phyloP scores from a whole-genome alignment of 192 early-diverging fungal species.

The Coemansia furcata region DNA sequence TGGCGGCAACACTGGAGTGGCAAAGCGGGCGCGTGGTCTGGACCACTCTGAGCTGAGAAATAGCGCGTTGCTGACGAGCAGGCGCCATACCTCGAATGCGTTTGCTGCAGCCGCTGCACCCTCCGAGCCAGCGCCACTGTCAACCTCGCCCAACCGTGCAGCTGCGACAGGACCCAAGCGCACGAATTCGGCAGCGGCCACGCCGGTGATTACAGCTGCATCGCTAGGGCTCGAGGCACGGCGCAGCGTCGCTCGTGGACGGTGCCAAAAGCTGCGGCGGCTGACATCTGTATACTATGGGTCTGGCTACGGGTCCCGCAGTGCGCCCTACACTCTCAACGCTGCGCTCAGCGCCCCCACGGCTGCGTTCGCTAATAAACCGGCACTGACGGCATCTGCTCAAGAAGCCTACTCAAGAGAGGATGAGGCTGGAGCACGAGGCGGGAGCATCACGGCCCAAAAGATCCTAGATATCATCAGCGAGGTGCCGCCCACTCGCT shows the following conservation, averaged over 20 bases:
- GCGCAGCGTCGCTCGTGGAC: constrained; percentile 20
- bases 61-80: not conserved
- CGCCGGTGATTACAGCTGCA: constrained; percentile 27
- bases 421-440: not conserved
- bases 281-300: constrained; percentile 37
- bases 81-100: constrained; percentile 8
- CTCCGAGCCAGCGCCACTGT: not conserved
- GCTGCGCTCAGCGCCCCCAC: constrained; percentile 8
- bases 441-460: constrained; percentile 40
- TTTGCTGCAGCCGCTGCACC: not conserved
- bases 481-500: constrained; percentile 35
- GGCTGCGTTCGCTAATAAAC: not conserved
- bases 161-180: not conserved
- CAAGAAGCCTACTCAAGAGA: not conserved
- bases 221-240: constrained; percentile 36
- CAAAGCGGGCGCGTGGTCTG: constrained; percentile 7
- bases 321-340: constrained; percentile 28
- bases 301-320: constrained; percentile 37
- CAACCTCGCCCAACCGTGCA: not conserved
- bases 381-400: not conserved
- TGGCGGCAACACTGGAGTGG: not conserved
- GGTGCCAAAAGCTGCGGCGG: constrained; percentile 1
- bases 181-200: not conserved
- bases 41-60: constrained; percentile 13
- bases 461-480: constrained; percentile 47